These are phyloP conservation scores for Sordariomycetes sp. DNA, from an alignment of 2,329 filamentous ascomycete genomes.

Conservation along the genomic window DNA sequence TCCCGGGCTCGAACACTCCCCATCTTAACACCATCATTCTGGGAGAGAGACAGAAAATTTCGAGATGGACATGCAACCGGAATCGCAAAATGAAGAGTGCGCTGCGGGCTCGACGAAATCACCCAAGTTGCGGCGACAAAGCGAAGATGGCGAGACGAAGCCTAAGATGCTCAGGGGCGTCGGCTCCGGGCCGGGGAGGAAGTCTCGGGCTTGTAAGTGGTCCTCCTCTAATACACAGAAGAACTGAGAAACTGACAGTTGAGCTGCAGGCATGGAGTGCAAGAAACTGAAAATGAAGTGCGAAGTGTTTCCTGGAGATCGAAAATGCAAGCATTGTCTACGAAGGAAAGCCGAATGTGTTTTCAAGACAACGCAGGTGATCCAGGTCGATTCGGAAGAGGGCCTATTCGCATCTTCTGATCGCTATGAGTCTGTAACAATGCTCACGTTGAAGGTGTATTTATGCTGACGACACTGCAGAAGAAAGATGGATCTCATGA, in stretches of 20 bases:
- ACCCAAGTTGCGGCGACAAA: no score
- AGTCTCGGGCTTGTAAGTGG: slow-evolving; percentile 3
- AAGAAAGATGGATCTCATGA: slow-evolving; percentile 17
- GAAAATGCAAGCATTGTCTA: slow-evolving; percentile 2
- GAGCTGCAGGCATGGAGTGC: not conserved
- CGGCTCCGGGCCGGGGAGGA: slow-evolving; percentile 1
- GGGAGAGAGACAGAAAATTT: no score
- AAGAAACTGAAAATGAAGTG: slow-evolving; percentile 4
- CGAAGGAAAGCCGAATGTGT: not conserved
- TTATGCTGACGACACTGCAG: not conserved
- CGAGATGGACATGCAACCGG: no score
- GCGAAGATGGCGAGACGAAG: no score
- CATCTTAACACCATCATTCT: no score
- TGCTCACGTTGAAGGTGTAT: not conserved
- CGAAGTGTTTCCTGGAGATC: slow-evolving; percentile 1
- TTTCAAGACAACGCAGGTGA: not conserved
- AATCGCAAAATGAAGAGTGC: not conserved
- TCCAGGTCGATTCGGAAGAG: not conserved
- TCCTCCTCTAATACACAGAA: no score
- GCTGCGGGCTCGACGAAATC: not conserved
- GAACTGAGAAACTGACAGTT: not conserved
- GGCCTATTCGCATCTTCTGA: not conserved
- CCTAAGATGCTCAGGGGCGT: no score
- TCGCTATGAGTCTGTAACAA: not conserved
- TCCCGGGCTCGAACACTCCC: not conserved